These are phyloP conservation scores for Mangifera indica DNA, from an alignment of 345 rosid species.

Conservation along the genomic window DNA sequence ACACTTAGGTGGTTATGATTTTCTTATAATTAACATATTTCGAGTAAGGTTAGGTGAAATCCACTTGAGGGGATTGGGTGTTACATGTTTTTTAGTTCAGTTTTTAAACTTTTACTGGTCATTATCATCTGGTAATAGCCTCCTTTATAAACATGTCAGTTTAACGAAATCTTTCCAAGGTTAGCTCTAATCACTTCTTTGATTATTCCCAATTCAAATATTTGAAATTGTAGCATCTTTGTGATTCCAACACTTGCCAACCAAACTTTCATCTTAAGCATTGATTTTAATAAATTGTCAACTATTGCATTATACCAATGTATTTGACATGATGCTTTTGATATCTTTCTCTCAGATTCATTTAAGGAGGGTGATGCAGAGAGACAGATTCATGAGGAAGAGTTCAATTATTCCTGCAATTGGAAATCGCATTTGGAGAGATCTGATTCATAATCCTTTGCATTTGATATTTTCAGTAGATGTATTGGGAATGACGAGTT, in stretches of 20 bases:
- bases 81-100: neutral
- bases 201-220: neutral
- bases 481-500: slow-evolving; percentile 98
- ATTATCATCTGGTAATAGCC: neutral
- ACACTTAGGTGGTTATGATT: neutral
- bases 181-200: neutral
- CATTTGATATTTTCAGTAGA: slow-evolving; percentile 91
- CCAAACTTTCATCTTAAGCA: slow-evolving; percentile 9
- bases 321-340: slow-evolving; percentile 21
- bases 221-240: neutral
- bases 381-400: slow-evolving; percentile 86
- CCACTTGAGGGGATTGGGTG: neutral
- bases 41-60: neutral
- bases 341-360: slow-evolving; percentile 59
- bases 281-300: neutral
- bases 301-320: slow-evolving; percentile 2
- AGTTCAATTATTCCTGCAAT: slow-evolving; percentile 89
- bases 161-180: neutral
- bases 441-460: slow-evolving; percentile 92
- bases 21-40: neutral
- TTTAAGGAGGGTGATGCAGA: slow-evolving; percentile 90
- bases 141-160: neutral
- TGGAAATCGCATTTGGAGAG: slow-evolving; percentile 88
- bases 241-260: neutral
- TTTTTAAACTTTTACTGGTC: neutral